Conservation (phyloP, 1,284 basidiomycete genomes). For the Hemileia vastatrix region DNA sequence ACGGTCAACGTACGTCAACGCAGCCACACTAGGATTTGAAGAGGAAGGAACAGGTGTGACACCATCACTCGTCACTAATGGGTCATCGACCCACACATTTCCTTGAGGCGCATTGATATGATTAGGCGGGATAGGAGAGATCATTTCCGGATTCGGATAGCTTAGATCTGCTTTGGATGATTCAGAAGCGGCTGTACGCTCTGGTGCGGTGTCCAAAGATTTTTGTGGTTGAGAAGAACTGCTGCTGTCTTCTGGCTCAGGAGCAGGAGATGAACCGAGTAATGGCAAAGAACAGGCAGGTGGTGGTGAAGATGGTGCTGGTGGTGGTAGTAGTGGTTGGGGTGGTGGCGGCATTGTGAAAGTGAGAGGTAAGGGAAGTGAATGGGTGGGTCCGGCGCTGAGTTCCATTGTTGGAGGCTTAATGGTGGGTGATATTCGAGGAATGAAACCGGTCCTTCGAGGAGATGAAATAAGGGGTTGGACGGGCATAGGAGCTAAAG, state of each 20-base stretch:
- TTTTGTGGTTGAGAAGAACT: no score
- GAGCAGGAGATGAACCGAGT: no score
- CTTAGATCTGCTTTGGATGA: no score
- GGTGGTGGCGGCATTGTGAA: neutral
- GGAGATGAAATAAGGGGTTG: neutral
- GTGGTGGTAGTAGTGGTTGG: neutral
- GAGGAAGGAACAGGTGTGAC: neutral
- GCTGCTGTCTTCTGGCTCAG: no score
- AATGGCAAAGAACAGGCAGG: no score
- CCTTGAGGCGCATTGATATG: constrained; percentile 11
- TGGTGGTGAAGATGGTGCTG: neutral
- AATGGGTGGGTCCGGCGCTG: constrained; percentile 1
- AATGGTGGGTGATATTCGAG: constrained; percentile 9
- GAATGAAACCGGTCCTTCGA: constrained; percentile 5
- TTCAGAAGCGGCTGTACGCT: no score
- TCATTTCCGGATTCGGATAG: no score
- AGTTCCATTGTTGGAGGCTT: constrained; percentile 8
- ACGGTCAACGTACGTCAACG: no score
- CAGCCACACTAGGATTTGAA: neutral
- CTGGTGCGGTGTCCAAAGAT: no score
- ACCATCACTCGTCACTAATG: constrained; percentile 11
- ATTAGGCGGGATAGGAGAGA: neutral
- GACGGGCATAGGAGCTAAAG: neutral
- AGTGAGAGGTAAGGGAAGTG: neutral
- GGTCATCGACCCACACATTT: constrained; percentile 11